phyloP scores from a whole-genome alignment of 306 rosid species.

The Prunus mume region DNA sequence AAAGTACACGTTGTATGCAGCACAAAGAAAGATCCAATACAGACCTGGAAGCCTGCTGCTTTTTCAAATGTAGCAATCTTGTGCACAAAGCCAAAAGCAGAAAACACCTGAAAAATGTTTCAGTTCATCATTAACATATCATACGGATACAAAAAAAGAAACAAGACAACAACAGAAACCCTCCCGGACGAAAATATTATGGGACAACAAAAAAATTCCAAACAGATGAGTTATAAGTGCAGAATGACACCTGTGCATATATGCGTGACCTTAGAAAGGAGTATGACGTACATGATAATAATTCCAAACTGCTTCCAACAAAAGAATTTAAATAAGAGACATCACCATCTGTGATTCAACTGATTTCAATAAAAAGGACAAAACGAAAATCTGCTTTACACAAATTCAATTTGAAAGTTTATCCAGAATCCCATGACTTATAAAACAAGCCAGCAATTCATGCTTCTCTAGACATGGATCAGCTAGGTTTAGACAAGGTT shows the following conservation, averaged over 20 bases:
- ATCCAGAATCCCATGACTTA: not conserved
- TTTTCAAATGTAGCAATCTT: constrained; percentile 91
- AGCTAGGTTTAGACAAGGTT: constrained; percentile 2
- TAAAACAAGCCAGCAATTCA: constrained; percentile 1
- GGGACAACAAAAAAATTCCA: constrained; percentile 37
- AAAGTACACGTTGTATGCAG: not conserved
- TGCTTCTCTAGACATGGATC: not conserved
- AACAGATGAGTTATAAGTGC: constrained; percentile 66
- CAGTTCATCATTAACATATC: constrained; percentile 17
- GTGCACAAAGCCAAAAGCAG: constrained; percentile 91
- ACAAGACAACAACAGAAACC: constrained; percentile 19
- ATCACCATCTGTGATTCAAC: constrained; percentile 63
- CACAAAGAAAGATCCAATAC: constrained; percentile 10
- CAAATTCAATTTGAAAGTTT: not conserved
- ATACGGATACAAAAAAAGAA: constrained; percentile 12
- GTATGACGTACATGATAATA: constrained; percentile 72
- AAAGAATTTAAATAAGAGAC: constrained; percentile 69
- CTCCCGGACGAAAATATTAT: constrained; percentile 30
- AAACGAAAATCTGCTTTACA: not conserved
- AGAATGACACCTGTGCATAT: constrained; percentile 88
- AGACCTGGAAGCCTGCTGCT: constrained; percentile 93
- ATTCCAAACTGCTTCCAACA: constrained; percentile 94
- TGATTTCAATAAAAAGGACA: constrained; percentile 41
- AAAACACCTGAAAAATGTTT: constrained; percentile 58
- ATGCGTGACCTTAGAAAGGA: constrained; percentile 79